Base-by-base conservation (phyloP, 352 stramenopile species). In the Pythium dissimile region DNA sequence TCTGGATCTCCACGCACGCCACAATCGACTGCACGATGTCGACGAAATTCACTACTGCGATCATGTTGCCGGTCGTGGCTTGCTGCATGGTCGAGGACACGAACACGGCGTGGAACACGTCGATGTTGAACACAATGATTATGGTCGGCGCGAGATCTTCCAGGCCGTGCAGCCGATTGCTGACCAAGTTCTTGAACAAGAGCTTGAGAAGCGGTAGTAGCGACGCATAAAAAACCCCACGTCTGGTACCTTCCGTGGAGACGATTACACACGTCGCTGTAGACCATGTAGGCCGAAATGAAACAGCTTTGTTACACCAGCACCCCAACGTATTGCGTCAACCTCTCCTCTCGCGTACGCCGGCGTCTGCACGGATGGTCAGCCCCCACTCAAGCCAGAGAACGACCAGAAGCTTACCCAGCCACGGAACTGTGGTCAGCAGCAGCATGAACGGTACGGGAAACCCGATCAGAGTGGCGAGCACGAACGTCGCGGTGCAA, bases 81-180 rank as follows among this genome's bases (percentile, higher is more conserved):
- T 71, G 66, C 34, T 71, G 59, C 67, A 75, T 67, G 11, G 53
- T 67, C 24, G 69, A 69, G 7, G 64, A 67, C 15, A 69, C 46
- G 31, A 69, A 75, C 23, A 75, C 30, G 1, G 63, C 63, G 37
- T 67, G 64, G 16, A 75, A 55, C 16, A 69, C 39, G 26, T 71
- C 67, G 5, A 66, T 53, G 24, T 72, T 75, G 54, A 75, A 69
- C 23, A 71, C 62, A 9, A 75, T 64, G 35, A 41, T 16, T 2
- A 65, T 51, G 3, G 59, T 55, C 11, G 67, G 63, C 12, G 69
- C 53, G 24, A 60, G 41, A 13, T 60, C 53, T 46, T 60, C 53
- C 5, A 60, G 26, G 32, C 38, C 21, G 9, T 46, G 44, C 18
- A 60, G 31, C 15, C 42, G 30, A n/a, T 27, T 23, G 23, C 23